Evolutionary conservation across 2,329 filamentous ascomycete genomes (phyloP), one percentile per base, ranked within the genome.

Genomic region (Phyllosticta paracitricarpa): DNA sequence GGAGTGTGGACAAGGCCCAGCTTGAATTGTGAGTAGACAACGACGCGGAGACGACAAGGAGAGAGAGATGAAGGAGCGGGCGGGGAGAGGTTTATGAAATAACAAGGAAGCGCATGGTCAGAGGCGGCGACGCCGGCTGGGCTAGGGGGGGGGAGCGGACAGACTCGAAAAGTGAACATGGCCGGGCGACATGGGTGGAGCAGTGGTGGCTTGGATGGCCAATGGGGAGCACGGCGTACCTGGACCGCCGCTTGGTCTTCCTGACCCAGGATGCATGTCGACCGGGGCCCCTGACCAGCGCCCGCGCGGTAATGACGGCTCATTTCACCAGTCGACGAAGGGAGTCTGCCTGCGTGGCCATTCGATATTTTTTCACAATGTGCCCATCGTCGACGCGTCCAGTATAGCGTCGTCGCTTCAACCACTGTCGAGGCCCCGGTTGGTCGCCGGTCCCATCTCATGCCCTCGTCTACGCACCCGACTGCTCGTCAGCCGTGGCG

Each of bases 1-100:
- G 61, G 72, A 71, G 68, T 64, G 68, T 68, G 65, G 66, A 68
- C 67, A 66, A 69, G 72, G 68, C 72, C 72, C 71, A 71, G 70
- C 69, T 72, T 71, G 69, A 67, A n/a, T 69, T 69, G 67, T 69
- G 51, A 57, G 51, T 53, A 54, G 56, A 62, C 59, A 58, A 53
- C 56, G 56, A 58, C 51, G 59, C 19, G 30, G 51, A 58, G 59
- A 58, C 60, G 60, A 26, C 28, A 57, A 24, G 68, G 69, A 63
- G 62, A 63, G 62, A 63, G 65, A 63, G 65, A 56, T 59, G 63
- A 67, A 60, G 66, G 63, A 65, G 62, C 62, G 66, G 59, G 70
- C 71, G 72, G 71, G 67, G 67, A 66, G 68, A 66, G 67, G 65
- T 59, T 58, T 66, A 70, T 74, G 72, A 72, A 72, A 71, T 66